Evolutionary conservation across 352 stramenopile genomes (phyloP).

Genomic region (Globisporangium spinosum): DNA sequence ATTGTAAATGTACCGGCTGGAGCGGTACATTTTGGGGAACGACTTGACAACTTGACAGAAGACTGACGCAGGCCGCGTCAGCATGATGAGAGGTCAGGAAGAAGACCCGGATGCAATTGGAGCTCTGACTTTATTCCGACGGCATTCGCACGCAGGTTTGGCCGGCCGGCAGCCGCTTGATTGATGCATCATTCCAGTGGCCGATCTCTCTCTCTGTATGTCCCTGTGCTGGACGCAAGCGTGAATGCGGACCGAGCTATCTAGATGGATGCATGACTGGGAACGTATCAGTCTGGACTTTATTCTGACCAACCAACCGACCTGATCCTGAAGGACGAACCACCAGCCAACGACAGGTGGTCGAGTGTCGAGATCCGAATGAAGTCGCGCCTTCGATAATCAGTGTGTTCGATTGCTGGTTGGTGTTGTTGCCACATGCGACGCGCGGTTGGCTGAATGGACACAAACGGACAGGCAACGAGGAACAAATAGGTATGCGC

Average conservation of each 20-base stretch:
- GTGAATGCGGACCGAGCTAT: not conserved
- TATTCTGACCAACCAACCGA: no score
- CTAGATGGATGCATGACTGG: no score
- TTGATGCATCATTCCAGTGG: not conserved
- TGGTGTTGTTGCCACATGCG: not conserved
- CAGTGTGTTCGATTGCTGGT: not conserved
- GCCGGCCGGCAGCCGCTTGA: no score
- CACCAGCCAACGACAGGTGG: no score
- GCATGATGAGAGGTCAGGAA: not conserved
- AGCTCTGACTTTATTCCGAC: not conserved
- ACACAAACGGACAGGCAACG: not conserved
- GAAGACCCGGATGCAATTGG: not conserved
- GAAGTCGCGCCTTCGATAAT: not conserved
- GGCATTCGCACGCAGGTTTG: no score
- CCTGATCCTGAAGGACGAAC: no score
- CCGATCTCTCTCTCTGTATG: not conserved
- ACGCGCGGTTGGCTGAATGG: not conserved
- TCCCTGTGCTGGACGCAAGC: not conserved
- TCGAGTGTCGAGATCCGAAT: not conserved
- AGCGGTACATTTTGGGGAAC: not conserved
- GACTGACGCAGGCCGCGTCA: not conserved
- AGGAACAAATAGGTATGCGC: not conserved
- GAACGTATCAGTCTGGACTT: no score
- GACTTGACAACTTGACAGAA: not conserved
- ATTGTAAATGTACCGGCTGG: not conserved